Evolutionary conservation across 768 basidiomycete species (phyloP).

Genomic region (Trametes coccinea): DNA sequence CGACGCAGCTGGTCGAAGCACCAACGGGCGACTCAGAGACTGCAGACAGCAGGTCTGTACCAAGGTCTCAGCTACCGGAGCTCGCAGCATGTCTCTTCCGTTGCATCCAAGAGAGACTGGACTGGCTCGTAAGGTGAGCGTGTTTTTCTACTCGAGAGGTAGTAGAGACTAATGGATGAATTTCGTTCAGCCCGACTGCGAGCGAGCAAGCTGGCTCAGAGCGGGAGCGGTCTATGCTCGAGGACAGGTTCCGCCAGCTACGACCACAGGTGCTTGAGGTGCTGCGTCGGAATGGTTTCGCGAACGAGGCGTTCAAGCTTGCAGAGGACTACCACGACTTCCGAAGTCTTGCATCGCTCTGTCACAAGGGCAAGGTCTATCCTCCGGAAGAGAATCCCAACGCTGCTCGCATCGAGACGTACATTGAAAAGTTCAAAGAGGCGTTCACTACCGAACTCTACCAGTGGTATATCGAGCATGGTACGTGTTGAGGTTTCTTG

Average conservation of each 20-base stretch:
- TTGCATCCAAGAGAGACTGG: slow-evolving; percentile 65
- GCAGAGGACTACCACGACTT: slow-evolving; percentile 90
- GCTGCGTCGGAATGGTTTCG: slow-evolving; percentile 73
- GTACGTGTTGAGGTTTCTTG: slow-evolving; percentile 38
- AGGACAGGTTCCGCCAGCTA: slow-evolving; percentile 66
- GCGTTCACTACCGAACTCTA: slow-evolving; percentile 90
- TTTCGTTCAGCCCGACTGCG: slow-evolving; percentile 41
- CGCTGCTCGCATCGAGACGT: slow-evolving; percentile 59
- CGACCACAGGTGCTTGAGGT: slow-evolving; percentile 79
- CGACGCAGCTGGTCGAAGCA: slow-evolving; percentile 50
- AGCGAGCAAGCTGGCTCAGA: slow-evolving; percentile 49
- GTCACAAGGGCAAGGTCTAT: slow-evolving; percentile 66
- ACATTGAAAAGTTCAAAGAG: slow-evolving; percentile 77
- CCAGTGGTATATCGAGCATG: slow-evolving; percentile 90
- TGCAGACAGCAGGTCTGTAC: slow-evolving; percentile 37
- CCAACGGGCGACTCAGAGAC: slow-evolving; percentile 34
- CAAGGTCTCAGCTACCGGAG: slow-evolving; percentile 59
- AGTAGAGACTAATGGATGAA: not conserved
- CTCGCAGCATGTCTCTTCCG: slow-evolving; percentile 64
- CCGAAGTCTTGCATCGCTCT: slow-evolving; percentile 78
- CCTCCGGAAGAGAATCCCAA: slow-evolving; percentile 67
- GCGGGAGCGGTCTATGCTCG: slow-evolving; percentile 58
- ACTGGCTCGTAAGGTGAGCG: slow-evolving; percentile 60
- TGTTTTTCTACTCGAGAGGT: too few species aligned
- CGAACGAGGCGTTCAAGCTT: slow-evolving; percentile 71